Evolutionary conservation across 768 basidiomycete genomes (phyloP), one percentile per base, ranked within the genome.

Genomic region (Tulasnella sp.): DNA sequence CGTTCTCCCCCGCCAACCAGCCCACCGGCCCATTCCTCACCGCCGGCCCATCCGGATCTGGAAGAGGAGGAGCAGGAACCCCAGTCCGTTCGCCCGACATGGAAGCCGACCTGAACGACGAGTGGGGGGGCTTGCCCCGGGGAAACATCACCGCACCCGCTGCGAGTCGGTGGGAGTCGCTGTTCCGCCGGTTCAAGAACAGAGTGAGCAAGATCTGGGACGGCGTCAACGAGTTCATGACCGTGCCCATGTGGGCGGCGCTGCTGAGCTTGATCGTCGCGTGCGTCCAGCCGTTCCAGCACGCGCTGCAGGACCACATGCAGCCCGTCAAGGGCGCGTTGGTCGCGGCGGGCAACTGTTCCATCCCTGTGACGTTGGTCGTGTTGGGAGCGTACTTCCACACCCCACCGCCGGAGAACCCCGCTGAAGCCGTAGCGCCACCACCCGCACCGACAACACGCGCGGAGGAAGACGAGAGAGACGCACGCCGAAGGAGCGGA

Each of bases 361-460:
- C 92, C 14, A 92, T 98, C 80, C 97, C 97, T 0, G 83, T 98
- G 38, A 98, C 97, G 2, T 87, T 98, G 36, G 88, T 98, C 78
- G 95, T 98, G 8, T 91, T 98, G 62, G 97, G 97, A 16, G 96
- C 94, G 19, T 98, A 97, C 87, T 97, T 97, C 86, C 93, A 81
- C 58, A 75, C 76, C 2, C 62, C 79, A 21, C 77, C 75, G 18
- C 39, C 56, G 62, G 27, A 27, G 40, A 44, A 42, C 24, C 72
- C 19, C 36, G 38, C 42, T 24, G 38, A 42, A 84, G 87, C 39
- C 39, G 39, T 38, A 58, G 58, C 58, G 58, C 56, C 76, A 68
- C 52, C 86, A 0, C 86, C 88, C 7, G 85, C 86, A 2, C 68
- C 81, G 42, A 56, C 73, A 24, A 39, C 48, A 19, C 40, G 44